phyloP scores from a whole-genome alignment of 306 rosid species.

The Notholithocarpus densiflorus region DNA sequence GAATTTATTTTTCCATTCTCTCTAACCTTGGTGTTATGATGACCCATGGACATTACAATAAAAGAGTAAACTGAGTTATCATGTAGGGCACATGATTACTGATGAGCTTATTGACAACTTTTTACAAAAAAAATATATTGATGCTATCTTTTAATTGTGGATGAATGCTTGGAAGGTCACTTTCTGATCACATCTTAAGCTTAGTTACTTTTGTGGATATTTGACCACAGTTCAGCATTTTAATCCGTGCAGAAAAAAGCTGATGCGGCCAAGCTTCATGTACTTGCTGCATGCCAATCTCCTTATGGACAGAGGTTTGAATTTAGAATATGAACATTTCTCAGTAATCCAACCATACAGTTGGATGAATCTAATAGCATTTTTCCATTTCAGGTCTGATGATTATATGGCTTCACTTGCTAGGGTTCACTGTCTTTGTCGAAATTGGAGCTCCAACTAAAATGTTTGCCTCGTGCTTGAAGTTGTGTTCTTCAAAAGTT shows the following conservation, averaged over 20 bases:
- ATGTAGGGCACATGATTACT: neutral
- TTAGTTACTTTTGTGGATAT: conserved; percentile 3
- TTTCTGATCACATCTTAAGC: neutral
- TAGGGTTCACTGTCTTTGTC: conserved; percentile 77
- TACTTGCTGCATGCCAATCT: conserved; percentile 72
- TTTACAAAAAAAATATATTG: neutral
- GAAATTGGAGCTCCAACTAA: conserved; percentile 56
- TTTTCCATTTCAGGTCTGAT: conserved; percentile 58
- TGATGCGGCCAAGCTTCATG: conserved; percentile 59
- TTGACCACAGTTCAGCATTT: conserved; percentile 3
- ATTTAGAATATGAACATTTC: conserved; percentile 7
- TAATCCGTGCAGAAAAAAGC: conserved; percentile 42
- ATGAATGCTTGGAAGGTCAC: neutral
- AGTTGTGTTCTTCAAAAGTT: conserved; percentile 4
- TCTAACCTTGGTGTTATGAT: neutral
- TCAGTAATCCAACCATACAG: neutral
- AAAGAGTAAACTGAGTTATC: neutral
- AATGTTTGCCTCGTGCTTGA: neutral
- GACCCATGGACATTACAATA: neutral
- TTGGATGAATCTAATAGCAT: conserved; percentile 9
- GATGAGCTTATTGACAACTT: neutral
- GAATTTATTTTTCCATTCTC: neutral
- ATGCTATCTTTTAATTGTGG: neutral
- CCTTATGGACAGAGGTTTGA: conserved; percentile 77
- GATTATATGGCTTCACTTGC: conserved; percentile 92